Evolutionary conservation across 192 early-diverging fungal genomes (phyloP).

Genomic region (Coemansia furcata): DNA sequence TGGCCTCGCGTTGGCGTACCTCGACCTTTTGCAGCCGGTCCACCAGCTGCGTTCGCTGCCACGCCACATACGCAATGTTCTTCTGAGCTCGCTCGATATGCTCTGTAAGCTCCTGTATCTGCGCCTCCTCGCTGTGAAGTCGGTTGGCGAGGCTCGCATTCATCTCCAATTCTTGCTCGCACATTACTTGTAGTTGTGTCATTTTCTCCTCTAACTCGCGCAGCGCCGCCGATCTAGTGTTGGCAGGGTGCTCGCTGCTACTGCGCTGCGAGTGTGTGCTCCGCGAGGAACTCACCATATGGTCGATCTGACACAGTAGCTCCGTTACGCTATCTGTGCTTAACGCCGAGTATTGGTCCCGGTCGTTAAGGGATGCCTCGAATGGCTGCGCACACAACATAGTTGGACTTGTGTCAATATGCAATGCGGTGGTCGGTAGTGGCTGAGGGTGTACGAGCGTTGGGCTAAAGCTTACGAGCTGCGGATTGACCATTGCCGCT

Average conservation of each 20-base stretch:
- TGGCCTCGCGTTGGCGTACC: slow-evolving; percentile 9
- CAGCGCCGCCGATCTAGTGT: slow-evolving; percentile 3
- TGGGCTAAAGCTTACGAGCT: slow-evolving; percentile 6
- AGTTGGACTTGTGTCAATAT: background rate
- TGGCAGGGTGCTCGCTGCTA: background rate
- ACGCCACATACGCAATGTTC: slow-evolving; percentile 35
- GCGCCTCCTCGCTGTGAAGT: slow-evolving; percentile 18
- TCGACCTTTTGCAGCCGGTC: slow-evolving; percentile 25
- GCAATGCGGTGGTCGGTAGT: background rate
- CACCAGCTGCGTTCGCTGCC: slow-evolving; percentile 31
- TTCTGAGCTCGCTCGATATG: slow-evolving; percentile 21
- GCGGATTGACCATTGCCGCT: background rate
- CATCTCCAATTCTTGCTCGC: slow-evolving; percentile 15
- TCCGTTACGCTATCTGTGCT: slow-evolving; percentile 38
- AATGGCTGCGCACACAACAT: background rate
- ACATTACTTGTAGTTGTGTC: slow-evolving; percentile 13
- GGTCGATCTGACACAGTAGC: slow-evolving; percentile 34
- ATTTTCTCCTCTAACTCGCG: slow-evolving; percentile 26
- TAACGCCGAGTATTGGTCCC: slow-evolving; percentile 4
- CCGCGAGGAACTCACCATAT: slow-evolving; percentile 11
- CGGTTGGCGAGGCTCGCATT: slow-evolving; percentile 15
- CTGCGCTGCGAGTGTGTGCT: background rate
- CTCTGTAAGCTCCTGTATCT: slow-evolving; percentile 10
- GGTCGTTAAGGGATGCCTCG: background rate
- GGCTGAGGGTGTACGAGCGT: background rate